phyloP scores from a whole-genome alignment of 2,329 filamentous ascomycete genomes.

The Xylariaceae sp. region DNA sequence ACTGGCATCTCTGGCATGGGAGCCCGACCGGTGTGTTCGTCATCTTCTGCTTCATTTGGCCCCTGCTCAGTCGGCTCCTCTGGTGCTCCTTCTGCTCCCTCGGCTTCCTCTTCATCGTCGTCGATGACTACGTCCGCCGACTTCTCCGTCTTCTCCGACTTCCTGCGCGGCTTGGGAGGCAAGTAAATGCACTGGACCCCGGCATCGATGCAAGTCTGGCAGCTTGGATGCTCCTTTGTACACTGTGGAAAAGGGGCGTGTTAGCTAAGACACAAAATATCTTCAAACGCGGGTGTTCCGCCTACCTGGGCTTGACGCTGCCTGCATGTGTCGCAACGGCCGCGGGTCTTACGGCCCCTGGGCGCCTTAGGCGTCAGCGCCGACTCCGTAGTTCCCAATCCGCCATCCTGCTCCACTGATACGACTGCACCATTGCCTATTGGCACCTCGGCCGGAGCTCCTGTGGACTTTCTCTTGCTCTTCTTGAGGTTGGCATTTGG shows the following conservation, averaged over 20 bases:
- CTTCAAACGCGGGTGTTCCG: no score
- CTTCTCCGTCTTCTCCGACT: constrained; percentile 24
- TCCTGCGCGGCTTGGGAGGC: constrained; percentile 27
- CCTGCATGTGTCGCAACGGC: constrained; percentile 31
- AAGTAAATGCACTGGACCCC: constrained; percentile 27
- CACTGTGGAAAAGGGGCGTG: no score
- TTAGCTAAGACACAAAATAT: no score
- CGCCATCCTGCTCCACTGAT: constrained; percentile 22
- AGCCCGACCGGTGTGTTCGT: neutral
- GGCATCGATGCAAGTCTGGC: constrained; percentile 25
- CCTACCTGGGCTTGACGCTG: constrained; percentile 26
- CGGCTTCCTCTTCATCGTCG: no score
- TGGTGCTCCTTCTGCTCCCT: no score
- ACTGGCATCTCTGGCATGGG: constrained; percentile 2
- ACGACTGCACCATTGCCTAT: constrained; percentile 26
- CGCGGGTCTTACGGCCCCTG: constrained; percentile 28
- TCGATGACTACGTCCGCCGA: constrained; percentile 16
- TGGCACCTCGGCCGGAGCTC: constrained; percentile 11
- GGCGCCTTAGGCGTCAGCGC: constrained; percentile 17
- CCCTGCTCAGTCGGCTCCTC: constrained; percentile 13
- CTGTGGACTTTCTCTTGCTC: constrained; percentile 25
- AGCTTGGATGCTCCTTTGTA: constrained; percentile 32
- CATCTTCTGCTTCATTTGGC: constrained; percentile 3
- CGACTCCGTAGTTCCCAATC: constrained; percentile 25
- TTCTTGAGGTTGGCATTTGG: constrained; percentile 26